These are phyloP conservation scores for Crepidotus variabilis DNA, from an alignment of 768 basidiomycete genomes.

Conservation along the genomic window DNA sequence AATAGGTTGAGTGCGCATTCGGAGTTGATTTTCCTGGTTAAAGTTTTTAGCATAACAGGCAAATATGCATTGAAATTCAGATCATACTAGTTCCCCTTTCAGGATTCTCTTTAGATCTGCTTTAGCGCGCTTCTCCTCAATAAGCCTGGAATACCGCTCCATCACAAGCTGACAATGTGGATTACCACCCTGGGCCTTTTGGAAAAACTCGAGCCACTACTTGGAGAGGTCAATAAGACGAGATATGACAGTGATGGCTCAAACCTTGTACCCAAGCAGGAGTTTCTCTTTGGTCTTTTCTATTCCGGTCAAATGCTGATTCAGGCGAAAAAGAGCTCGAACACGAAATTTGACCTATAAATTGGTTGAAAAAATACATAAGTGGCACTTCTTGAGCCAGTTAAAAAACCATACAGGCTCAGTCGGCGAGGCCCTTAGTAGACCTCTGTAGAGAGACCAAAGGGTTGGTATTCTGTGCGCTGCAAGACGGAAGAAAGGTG, in stretches of 20 bases:
- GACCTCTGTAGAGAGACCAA: slow-evolving; percentile 72
- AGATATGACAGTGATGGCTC: slow-evolving; percentile 11
- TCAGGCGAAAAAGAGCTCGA: slow-evolving; percentile 46
- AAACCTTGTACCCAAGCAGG: slow-evolving; percentile 53
- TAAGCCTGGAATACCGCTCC: slow-evolving; percentile 53
- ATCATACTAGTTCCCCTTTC: slow-evolving; percentile 49
- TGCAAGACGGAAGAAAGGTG: slow-evolving; percentile 64
- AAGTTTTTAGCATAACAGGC: background rate
- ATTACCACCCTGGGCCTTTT: slow-evolving; percentile 52
- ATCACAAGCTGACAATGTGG: slow-evolving; percentile 40
- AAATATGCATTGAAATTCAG: background rate
- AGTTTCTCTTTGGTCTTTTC: slow-evolving; percentile 43
- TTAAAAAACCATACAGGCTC: slow-evolving; percentile 42
- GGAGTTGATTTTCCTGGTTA: slow-evolving; percentile 52
- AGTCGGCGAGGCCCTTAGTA: slow-evolving; percentile 53
- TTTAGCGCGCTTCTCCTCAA: slow-evolving; percentile 48
- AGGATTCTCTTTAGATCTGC: slow-evolving; percentile 42
- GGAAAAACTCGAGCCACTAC: slow-evolving; percentile 62
- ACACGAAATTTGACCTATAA: slow-evolving; percentile 58
- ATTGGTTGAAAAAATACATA: slow-evolving; percentile 2
- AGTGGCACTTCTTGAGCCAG: background rate
- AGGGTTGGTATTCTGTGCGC: slow-evolving; percentile 76
- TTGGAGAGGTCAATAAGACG: background rate
- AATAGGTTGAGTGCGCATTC: slow-evolving; percentile 56
- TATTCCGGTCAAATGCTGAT: slow-evolving; percentile 52